A percentile compares a stretch with the other conserved stretches of the same genome.
phyloP scores from a whole-genome alignment of 1,284 basidiomycete genomes.

The Sanghuangporus sanghuang region DNA sequence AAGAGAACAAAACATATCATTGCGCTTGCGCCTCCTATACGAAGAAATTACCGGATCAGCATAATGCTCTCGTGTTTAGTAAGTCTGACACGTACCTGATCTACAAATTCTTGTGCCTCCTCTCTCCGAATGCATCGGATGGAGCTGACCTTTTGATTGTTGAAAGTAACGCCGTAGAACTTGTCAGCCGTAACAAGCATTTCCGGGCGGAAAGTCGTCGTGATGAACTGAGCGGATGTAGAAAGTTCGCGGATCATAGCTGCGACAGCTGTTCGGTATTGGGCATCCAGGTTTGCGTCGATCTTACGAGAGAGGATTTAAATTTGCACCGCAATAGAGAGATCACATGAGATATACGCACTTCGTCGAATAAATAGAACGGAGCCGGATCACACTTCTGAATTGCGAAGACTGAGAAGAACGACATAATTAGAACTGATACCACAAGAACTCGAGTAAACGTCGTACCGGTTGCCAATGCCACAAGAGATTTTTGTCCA shows the following conservation, averaged over 20 bases:
- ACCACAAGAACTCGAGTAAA: neutral
- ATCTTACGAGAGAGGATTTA: slow-evolving; percentile 46
- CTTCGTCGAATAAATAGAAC: slow-evolving; percentile 99
- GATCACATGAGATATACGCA: slow-evolving; percentile 25
- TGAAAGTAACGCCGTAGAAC: slow-evolving; percentile 99
- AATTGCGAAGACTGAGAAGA: slow-evolving; percentile 85
- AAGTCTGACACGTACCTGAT: slow-evolving; percentile 48
- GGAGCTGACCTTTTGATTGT: slow-evolving; percentile 90
- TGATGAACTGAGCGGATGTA: slow-evolving; percentile 91
- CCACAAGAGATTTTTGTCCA: slow-evolving; percentile 96
- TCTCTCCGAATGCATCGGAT: slow-evolving; percentile 79
- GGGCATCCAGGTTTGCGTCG: slow-evolving; percentile 96
- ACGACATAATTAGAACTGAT: neutral
- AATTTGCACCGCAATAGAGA: neutral
- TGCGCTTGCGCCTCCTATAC: slow-evolving; percentile 30
- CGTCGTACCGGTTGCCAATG: slow-evolving; percentile 78
- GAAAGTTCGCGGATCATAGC: slow-evolving; percentile 94
- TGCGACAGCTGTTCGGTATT: slow-evolving; percentile 97
- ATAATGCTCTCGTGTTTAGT: neutral
- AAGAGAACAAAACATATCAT: slow-evolving; percentile 10
- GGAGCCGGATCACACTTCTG: slow-evolving; percentile 99
- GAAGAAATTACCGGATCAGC: neutral
- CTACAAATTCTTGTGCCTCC: slow-evolving; percentile 87
- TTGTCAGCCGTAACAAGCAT: slow-evolving; percentile 94
- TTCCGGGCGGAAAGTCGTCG: slow-evolving; percentile 97